Conservation (phyloP, 129 eudicot genomes). For the Helianthus annuus region HanXRQr2.0-SUNRISE NC_035447.2:70061833-70062332, state of each 20-base stretch:
- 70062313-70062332: not conserved
- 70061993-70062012: conserved; percentile 93
- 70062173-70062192: conserved; percentile 17
- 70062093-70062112: conserved; percentile 10
- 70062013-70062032: conserved; percentile 69
- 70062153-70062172: not conserved
- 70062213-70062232: conserved; percentile 10
- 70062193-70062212: conserved; percentile 9
- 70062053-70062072: conserved; percentile 74
- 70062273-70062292: not conserved
- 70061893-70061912: conserved; percentile 93
- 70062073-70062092: not conserved
- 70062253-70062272: not conserved
- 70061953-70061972: conserved; percentile 82
- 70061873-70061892: conserved; percentile 92
- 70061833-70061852: conserved; percentile 8
- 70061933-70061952: conserved; percentile 66
- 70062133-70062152: not conserved
- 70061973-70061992: conserved; percentile 89
- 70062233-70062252: not conserved
- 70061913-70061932: conserved; percentile 98
- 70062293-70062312: conserved; percentile 17
- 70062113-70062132: not conserved
- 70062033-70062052: conserved; percentile 81
- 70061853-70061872: conserved; percentile 1